A percentile compares a stretch with the other conserved stretches of the same genome.
Evolutionary conservation across 257 asterid species (phyloP).

Genomic region (Przewalskia tangutica): DNA sequence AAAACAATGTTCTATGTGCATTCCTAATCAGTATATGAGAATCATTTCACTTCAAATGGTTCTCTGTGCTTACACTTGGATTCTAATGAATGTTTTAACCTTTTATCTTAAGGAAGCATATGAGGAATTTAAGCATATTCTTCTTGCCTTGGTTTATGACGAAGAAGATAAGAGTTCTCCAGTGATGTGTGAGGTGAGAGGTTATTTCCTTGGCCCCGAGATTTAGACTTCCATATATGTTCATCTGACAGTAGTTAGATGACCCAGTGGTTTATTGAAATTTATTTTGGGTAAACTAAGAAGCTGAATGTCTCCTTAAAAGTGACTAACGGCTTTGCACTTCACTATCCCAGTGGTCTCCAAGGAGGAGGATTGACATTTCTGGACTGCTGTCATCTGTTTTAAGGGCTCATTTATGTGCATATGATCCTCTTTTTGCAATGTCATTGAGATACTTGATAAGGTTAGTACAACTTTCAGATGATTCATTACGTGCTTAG

Average conservation of each 20-base stretch:
- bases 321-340: not conserved
- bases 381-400: slow-evolving; percentile 83
- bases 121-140: slow-evolving; percentile 91
- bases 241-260: not conserved
- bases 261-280: not conserved
- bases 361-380: slow-evolving; percentile 79
- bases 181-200: slow-evolving; percentile 74
- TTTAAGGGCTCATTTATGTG: slow-evolving; percentile 69
- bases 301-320: not conserved
- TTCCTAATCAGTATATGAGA: not conserved
- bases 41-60: not conserved
- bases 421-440: slow-evolving; percentile 82
- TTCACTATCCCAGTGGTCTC: slow-evolving; percentile 73
- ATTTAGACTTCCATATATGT: not conserved
- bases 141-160: slow-evolving; percentile 80
- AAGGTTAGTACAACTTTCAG: slow-evolving; percentile 36
- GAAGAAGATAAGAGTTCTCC: slow-evolving; percentile 86
- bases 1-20: not conserved
- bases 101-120: slow-evolving; percentile 78
- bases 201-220: slow-evolving; percentile 1
- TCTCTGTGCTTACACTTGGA: not conserved
- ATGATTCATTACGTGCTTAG: not conserved
- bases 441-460: slow-evolving; percentile 90
- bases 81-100: slow-evolving; percentile 18
- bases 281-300: not conserved